A percentile compares a stretch with the other conserved stretches of the same genome.
Evolutionary conservation across 768 basidiomycete genomes (phyloP).

Genomic region (Lactarius indigo): DNA sequence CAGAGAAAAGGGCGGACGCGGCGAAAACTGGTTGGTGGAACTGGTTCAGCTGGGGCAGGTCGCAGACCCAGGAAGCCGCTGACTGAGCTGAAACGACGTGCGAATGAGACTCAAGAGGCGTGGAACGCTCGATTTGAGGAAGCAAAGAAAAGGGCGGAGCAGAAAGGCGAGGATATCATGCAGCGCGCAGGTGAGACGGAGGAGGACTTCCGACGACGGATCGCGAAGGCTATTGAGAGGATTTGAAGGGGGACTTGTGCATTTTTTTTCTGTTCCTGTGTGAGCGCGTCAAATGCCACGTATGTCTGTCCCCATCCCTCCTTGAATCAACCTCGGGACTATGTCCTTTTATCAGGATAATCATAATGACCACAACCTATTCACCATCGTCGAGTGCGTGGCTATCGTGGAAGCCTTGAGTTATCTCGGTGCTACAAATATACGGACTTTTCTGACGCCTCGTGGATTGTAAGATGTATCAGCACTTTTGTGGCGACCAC

Average conservation of each 20-base stretch:
- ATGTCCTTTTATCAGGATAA: not conserved
- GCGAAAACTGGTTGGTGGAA: constrained; percentile 17
- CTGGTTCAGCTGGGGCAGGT: constrained; percentile 21
- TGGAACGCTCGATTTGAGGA: constrained; percentile 22
- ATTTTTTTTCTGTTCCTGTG: not conserved
- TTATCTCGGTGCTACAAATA: not conserved
- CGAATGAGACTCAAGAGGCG: constrained; percentile 16
- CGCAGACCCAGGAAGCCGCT: constrained; percentile 3
- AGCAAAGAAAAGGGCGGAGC: constrained; percentile 13
- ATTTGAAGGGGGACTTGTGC: not conserved
- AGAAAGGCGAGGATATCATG: constrained; percentile 21
- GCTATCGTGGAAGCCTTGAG: not conserved
- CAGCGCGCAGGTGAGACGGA: constrained; percentile 21
- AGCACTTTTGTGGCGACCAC: not conserved
- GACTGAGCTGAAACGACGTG: constrained; percentile 21
- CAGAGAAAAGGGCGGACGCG: constrained; percentile 15
- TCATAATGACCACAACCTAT: not conserved
- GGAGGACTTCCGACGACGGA: constrained; percentile 20
- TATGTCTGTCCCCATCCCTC: not conserved
- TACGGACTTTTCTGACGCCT: not conserved
- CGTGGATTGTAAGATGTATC: not conserved
- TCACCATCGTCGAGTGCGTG: not conserved
- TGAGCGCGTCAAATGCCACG: not conserved
- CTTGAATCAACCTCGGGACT: not conserved
- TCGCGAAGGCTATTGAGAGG: constrained; percentile 17